Conservation (phyloP, 768 basidiomycete genomes). For the Pleurotus sapidus region DNA sequence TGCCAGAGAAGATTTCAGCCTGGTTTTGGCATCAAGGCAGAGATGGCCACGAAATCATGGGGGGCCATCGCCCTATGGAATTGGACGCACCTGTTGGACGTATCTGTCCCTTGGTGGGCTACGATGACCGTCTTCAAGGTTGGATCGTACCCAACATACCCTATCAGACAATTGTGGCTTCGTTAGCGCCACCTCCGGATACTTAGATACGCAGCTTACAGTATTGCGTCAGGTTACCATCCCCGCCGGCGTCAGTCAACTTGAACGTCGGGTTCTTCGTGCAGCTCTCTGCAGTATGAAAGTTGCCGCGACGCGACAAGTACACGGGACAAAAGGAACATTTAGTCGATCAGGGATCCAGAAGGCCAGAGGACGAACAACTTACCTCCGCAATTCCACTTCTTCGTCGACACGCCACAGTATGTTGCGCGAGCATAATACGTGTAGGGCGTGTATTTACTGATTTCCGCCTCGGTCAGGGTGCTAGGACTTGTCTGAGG, state of each 20-base stretch:
- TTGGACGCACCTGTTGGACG: slow-evolving; percentile 27
- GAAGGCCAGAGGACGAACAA: neutral
- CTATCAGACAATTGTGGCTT: neutral
- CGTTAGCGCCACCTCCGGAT: too few relatives aligned
- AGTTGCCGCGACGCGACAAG: neutral
- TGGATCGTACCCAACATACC: slow-evolving; percentile 29
- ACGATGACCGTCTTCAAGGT: slow-evolving; percentile 37
- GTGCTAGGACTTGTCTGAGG: too few relatives aligned
- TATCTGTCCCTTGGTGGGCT: slow-evolving; percentile 40
- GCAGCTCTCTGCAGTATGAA: neutral
- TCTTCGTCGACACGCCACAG: neutral
- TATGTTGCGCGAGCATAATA: slow-evolving; percentile 8
- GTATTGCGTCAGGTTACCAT: slow-evolving; percentile 33
- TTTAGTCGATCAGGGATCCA: too few relatives aligned
- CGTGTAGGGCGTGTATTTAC: neutral
- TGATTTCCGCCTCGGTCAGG: neutral
- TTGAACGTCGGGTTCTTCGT: slow-evolving; percentile 18
- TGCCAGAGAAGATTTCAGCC: slow-evolving; percentile 10
- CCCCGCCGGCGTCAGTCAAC: slow-evolving; percentile 43
- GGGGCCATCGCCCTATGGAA: neutral
- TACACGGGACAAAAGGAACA: neutral
- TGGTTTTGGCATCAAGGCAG: neutral
- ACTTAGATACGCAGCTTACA: slow-evolving; percentile 27
- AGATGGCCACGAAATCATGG: neutral
- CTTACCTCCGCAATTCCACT: slow-evolving; percentile 12